Evolutionary conservation across 352 stramenopile species (phyloP), one percentile per base, ranked within the genome.

Genomic region (Phytopythium oedochilum): DNA sequence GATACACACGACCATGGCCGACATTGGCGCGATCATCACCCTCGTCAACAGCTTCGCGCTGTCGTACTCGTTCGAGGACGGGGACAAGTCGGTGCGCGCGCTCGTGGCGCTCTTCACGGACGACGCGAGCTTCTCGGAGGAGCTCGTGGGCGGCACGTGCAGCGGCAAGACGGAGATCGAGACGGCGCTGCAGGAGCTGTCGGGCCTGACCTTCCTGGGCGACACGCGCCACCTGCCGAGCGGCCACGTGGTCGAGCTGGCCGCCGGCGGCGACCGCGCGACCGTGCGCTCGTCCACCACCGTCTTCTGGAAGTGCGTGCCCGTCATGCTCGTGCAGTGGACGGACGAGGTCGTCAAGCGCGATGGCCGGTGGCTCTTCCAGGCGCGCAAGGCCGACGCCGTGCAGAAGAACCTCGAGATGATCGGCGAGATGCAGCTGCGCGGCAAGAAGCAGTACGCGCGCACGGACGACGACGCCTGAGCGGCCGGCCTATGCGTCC

Each of bases 321-420:
- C 83, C 46, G 77, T 91, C 42, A 89, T 92, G 76, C 66, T 94
- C 49, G 73, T 94, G 61, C 79, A 85, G 55, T 94, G 83, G 83
- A 77, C 71, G 53, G 83, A 94, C 55, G 67, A 70, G 14, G 75
- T 94, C 32, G 73, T 88, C 55, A 92, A 91, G 69, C 60, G 63
- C 44, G 81, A 88, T 60, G 79, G 79, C 39, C 66, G 74, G 59
- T 94, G 83, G 83, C 58, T 83, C 48, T 94, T 94, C 66, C 70
- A 87, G 65, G 70, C 75, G 51, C 77, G 83, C 40, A 60, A 65
- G 62, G 83, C 79, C 50, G 75, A 94, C 35, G 71, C 81, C 39
- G 78, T 94, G 66, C 83, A 94, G 68, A 94, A 94, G 70, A 92
- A 94, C 67, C 71, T 94, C 60, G 83, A 94, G 66, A 89, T 92